Base-by-base conservation (phyloP, 208 protist species). In the Trypanosoma brucei region DNA sequence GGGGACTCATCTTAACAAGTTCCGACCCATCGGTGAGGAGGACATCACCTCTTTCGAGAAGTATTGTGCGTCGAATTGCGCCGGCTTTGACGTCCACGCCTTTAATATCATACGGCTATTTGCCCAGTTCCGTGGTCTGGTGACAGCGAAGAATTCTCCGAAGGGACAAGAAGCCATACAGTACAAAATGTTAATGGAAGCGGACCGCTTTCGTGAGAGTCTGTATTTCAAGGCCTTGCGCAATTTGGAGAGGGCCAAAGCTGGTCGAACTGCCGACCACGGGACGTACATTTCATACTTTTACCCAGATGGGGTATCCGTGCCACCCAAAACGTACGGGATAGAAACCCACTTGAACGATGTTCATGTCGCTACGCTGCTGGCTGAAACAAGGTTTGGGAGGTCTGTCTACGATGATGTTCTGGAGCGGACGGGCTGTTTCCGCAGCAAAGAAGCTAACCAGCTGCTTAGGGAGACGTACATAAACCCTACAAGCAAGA, bases 341-440 rank as follows among this genome's bases (percentile, higher is more conserved):
- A 70, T 93, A 30, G 34, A 81, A 3, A 59, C 45, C 0, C 55
- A 34, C 22, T 55, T 88, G 50, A 74, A 70, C 51, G 83, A 93
- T 49, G 79, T 91, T 0, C 39, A 55, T 6, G 81, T 93, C 34
- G 83, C 86, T 7, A 78, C 62, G 30, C 54, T 83, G 72, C 72
- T 93, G 2, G 74, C 76, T 1, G 75, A 83, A 55, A 89, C 83
- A 8, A 75, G 86, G n/a, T 31, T 46, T 35, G 68, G 70, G 8
- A 68, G 73, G 13, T 89, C 76, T 3, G 86, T 93, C 9, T 93
- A 93, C 63, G 86, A 93, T 69, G 83, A 91, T 71, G 66, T 91
- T 7, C 68, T 93, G 31, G 61, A 78, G 3, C 66, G 84, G 14
- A 83, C 82, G 0, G 52, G 73, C 8, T 51, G 72, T 40, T 76